Evolutionary conservation across 2,329 filamentous ascomycete genomes (phyloP).

Genomic region (Colletotrichum sp.): DNA sequence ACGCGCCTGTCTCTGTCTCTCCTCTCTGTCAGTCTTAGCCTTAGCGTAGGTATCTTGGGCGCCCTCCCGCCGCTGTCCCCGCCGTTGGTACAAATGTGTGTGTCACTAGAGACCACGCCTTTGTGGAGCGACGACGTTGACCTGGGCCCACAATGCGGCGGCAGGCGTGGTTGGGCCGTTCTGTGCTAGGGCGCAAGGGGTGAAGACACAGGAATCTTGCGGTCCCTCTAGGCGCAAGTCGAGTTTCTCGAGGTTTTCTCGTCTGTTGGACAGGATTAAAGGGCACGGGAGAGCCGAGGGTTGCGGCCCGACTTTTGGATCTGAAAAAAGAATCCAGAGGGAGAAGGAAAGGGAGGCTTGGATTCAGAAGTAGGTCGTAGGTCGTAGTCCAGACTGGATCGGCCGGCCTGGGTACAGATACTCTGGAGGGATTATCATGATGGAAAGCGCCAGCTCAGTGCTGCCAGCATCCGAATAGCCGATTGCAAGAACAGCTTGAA

Average conservation of each 20-base stretch:
- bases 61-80: neutral
- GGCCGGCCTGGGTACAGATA: neutral
- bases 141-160: slow-evolving; percentile 5
- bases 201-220: neutral
- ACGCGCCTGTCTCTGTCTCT: neutral
- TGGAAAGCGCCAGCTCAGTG: neutral
- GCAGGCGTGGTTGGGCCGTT: neutral
- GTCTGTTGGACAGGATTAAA: slow-evolving; percentile 20
- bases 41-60: neutral
- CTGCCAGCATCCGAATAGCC: neutral
- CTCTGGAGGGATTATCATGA: slow-evolving; percentile 1
- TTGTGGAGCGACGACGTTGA: neutral
- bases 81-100: neutral
- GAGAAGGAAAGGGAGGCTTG: slow-evolving; percentile 16
- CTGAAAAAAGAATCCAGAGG: slow-evolving; percentile 16
- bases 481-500: neutral
- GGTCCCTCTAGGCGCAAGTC: slow-evolving; percentile 8
- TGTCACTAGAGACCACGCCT: neutral
- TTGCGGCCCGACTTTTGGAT: neutral
- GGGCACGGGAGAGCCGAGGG: slow-evolving; percentile 6
- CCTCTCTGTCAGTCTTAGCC: neutral
- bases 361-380: neutral
- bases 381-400: neutral
- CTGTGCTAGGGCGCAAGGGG: slow-evolving; percentile 11
- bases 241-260: neutral